Conservation (phyloP, 2,329 filamentous ascomycete genomes). For the Uncinocarpus reesii region DNA sequence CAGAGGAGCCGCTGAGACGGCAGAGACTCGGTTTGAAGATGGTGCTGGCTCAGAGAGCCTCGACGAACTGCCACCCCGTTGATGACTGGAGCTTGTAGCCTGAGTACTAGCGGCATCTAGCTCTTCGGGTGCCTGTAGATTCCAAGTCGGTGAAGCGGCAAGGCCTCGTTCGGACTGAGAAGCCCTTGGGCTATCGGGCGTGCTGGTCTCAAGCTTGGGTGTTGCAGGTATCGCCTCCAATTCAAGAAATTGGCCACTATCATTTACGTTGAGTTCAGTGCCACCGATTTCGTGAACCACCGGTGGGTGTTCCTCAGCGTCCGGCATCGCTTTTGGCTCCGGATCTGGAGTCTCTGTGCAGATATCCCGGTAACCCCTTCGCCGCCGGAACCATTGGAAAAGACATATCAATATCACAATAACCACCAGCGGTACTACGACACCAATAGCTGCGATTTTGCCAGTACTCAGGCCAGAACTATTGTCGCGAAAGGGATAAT, state of each 20-base stretch:
- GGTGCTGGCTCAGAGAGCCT: background rate
- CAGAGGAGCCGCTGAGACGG: background rate
- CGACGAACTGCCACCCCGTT: background rate
- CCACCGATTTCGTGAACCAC: slow-evolving; percentile 3
- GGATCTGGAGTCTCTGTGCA: background rate
- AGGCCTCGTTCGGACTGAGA: background rate
- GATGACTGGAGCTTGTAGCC: background rate
- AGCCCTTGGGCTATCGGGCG: background rate
- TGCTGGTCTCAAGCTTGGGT: background rate
- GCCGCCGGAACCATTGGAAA: background rate
- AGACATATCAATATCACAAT: background rate
- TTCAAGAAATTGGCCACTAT: background rate
- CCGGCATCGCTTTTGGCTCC: background rate
- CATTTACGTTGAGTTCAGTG: background rate
- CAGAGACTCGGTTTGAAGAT: background rate
- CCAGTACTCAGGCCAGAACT: background rate
- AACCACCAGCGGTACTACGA: background rate
- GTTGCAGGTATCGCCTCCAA: background rate
- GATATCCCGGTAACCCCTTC: background rate
- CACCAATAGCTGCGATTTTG: background rate
- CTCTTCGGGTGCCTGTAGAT: background rate
- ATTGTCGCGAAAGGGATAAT: background rate
- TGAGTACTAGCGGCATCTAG: background rate
- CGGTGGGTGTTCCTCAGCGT: background rate
- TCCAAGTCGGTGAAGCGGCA: background rate